A percentile compares a stretch with the other conserved stretches of the same genome.
These are phyloP conservation scores for Colletotrichum aenigma DNA, from an alignment of 2,329 filamentous ascomycete genomes.

Conservation along the genomic window DNA sequence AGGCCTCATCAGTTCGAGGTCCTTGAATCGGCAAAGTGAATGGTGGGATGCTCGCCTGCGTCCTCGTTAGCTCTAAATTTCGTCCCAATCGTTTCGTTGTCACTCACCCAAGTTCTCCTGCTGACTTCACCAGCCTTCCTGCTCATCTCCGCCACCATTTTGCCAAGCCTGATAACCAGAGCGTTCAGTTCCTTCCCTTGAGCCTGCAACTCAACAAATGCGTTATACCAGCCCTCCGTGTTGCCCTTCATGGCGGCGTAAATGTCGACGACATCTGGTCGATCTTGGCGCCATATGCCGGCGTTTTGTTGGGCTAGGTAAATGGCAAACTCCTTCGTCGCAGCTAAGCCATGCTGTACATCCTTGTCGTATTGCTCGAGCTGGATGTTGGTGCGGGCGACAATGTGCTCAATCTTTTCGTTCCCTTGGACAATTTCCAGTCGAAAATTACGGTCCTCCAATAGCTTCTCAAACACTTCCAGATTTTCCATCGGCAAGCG, in stretches of 20 bases:
- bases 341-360: constrained; percentile 76
- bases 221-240: constrained; percentile 85
- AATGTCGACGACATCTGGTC: constrained; percentile 70
- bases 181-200: constrained; percentile 74
- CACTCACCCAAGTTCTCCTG: constrained; percentile 73
- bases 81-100: not conserved
- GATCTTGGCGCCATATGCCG: constrained; percentile 63
- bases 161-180: constrained; percentile 73
- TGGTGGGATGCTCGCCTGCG: constrained; percentile 21
- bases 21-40: constrained; percentile 25
- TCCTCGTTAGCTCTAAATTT: not conserved
- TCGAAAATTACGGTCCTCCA: constrained; percentile 84
- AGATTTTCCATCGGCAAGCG: constrained; percentile 85
- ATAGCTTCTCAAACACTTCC: constrained; percentile 82
- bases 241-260: constrained; percentile 93
- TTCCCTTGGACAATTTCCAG: constrained; percentile 85
- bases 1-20: constrained; percentile 11
- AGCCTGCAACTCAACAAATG: constrained; percentile 76
- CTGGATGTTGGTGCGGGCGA: constrained; percentile 76
- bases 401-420: constrained; percentile 87
- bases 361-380: constrained; percentile 82
- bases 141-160: constrained; percentile 85
- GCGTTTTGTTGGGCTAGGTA: constrained; percentile 74
- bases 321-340: constrained; percentile 75
- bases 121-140: constrained; percentile 83